Percentiles rank a stretch among this genome's conserved stretches.
These are phyloP conservation scores for Entophlyctis luteolus DNA, from an alignment of 192 early-diverging fungal species.

Conservation along the genomic window DNA sequence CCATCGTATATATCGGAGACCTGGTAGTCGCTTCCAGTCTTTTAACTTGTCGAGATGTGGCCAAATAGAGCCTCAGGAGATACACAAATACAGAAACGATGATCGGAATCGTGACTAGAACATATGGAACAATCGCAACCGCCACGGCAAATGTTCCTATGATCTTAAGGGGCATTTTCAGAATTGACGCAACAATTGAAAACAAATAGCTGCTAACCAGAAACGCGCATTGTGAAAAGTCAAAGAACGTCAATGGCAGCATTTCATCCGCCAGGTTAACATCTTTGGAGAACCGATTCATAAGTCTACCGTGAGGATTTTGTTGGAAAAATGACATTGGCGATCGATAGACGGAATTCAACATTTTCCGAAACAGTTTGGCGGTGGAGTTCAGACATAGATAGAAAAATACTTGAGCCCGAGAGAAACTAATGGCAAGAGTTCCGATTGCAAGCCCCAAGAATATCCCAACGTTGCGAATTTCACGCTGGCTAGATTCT, in stretches of 20 bases:
- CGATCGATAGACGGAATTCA: slow-evolving; percentile 63
- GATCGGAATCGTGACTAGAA: slow-evolving; percentile 47
- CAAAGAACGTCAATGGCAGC: slow-evolving; percentile 49
- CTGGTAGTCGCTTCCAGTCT: slow-evolving; percentile 66
- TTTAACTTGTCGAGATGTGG: slow-evolving; percentile 54
- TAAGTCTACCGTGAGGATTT: slow-evolving; percentile 61
- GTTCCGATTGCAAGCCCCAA: slow-evolving; percentile 57
- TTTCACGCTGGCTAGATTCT: slow-evolving; percentile 32
- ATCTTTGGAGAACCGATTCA: slow-evolving; percentile 58
- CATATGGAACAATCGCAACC: slow-evolving; percentile 45
- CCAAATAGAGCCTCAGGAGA: slow-evolving; percentile 61
- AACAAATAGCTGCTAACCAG: slow-evolving; percentile 62
- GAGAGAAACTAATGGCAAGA: slow-evolving; percentile 59
- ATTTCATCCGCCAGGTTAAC: slow-evolving; percentile 59
- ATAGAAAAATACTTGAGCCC: slow-evolving; percentile 55
- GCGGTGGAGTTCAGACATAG: slow-evolving; percentile 64
- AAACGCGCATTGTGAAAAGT: slow-evolving; percentile 56
- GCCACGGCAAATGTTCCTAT: slow-evolving; percentile 59
- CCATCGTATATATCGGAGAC: slow-evolving; percentile 55
- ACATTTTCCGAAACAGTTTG: slow-evolving; percentile 60
- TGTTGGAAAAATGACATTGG: slow-evolving; percentile 72
- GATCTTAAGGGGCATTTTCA: slow-evolving; percentile 22
- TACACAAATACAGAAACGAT: slow-evolving; percentile 55
- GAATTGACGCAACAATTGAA: slow-evolving; percentile 55
- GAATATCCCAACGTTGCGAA: slow-evolving; percentile 53